Conservation (phyloP, 2,329 filamentous ascomycete species). For the Pyrenophora teres region DNA sequence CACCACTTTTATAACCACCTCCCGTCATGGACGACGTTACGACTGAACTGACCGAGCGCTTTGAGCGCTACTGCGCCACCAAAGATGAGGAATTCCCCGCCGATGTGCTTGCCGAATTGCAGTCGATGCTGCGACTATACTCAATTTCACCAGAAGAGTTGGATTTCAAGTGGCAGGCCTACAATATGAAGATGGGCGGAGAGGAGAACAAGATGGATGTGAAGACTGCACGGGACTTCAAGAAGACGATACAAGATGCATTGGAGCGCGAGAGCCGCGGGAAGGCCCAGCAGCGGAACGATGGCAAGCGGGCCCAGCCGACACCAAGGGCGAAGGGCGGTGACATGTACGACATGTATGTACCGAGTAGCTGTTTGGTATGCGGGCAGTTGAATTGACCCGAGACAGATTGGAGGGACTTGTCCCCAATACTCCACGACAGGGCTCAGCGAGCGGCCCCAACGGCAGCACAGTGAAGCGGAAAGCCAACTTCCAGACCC, state of each 20-base stretch:
- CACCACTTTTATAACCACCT: conserved; percentile 5
- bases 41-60: conserved; percentile 64
- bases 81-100: conserved; percentile 63
- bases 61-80: conserved; percentile 63
- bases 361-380: not conserved
- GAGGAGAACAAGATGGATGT: conserved; percentile 76
- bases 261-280: conserved; percentile 77
- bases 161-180: conserved; percentile 99
- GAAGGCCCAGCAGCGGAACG: conserved; percentile 64
- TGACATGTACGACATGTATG: conserved; percentile 82
- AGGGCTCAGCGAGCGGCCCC: conserved; percentile 46
- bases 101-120: conserved; percentile 80
- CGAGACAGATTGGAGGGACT: conserved; percentile 53
- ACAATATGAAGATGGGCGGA: conserved; percentile 89
- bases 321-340: conserved; percentile 60
- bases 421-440: conserved; percentile 51
- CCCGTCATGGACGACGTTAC: conserved; percentile 56
- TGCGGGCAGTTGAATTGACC: conserved; percentile 10
- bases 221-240: conserved; percentile 75
- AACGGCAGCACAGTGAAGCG: conserved; percentile 58
- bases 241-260: conserved; percentile 82
- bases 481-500: conserved; percentile 58
- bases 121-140: conserved; percentile 85
- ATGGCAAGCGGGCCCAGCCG: conserved; percentile 65
- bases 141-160: conserved; percentile 81